phyloP scores from a whole-genome alignment of 2,329 filamentous ascomycete genomes.

The Gaeumannomyces sp. region DNA sequence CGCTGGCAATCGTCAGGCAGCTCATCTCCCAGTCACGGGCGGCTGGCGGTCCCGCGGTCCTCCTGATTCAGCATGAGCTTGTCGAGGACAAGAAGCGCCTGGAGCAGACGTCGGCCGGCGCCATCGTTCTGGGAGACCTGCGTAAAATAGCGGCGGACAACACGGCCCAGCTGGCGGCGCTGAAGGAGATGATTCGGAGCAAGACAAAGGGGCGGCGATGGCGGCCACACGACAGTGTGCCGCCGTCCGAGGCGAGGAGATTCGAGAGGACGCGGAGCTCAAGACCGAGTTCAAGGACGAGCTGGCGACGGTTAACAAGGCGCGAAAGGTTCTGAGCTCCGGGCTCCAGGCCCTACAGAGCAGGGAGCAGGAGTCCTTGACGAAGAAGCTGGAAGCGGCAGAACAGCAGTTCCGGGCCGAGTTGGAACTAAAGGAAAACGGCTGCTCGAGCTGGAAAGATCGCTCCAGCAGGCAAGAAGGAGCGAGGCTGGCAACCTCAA shows the following conservation, averaged over 20 bases:
- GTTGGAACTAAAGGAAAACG: not conserved
- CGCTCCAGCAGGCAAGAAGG: not conserved
- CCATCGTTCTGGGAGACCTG: not conserved
- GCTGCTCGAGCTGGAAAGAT: not conserved
- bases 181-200: slow-evolving; percentile 1
- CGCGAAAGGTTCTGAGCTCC: not conserved
- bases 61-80: slow-evolving; percentile 5
- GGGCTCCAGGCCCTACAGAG: not conserved
- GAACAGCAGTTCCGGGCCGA: not conserved
- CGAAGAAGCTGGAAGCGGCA: not conserved
- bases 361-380: not conserved
- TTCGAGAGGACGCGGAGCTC: not conserved
- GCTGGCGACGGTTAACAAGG: not conserved
- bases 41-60: not conserved
- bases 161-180: not conserved
- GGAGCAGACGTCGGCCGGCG: slow-evolving; percentile 1
- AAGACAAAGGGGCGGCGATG: not conserved
- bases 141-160: not conserved
- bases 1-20: slow-evolving; percentile 4
- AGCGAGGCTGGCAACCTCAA: not conserved
- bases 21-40: not conserved
- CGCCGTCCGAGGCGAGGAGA: not conserved
- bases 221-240: not conserved
- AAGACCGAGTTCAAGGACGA: slow-evolving; percentile 1
- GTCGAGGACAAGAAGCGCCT: slow-evolving; percentile 1